phyloP scores from a whole-genome alignment of 2,329 filamentous ascomycete genomes.

The Penicillium olsonii region DNA sequence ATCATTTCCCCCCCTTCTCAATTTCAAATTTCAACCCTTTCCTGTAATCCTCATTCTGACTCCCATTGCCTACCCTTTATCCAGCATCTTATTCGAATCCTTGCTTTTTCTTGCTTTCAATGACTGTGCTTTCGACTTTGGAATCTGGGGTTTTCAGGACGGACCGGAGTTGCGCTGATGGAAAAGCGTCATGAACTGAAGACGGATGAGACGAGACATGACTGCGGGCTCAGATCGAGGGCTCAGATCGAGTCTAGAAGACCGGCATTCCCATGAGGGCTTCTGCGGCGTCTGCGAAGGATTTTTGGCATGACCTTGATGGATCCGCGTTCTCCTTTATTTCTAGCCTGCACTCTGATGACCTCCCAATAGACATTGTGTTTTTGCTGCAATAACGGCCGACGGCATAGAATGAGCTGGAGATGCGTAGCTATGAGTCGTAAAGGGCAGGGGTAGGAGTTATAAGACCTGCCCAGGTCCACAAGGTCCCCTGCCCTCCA shows the following conservation, averaged over 20 bases:
- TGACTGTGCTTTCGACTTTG: constrained; percentile 12
- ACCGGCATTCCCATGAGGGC: background rate
- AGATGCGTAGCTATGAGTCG: background rate
- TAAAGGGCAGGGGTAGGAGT: background rate
- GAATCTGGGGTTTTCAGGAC: constrained; percentile 1
- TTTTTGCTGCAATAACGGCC: constrained; percentile 21
- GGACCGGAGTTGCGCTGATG: constrained; percentile 17
- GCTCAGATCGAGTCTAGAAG: constrained; percentile 4
- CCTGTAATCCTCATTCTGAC: constrained; percentile 17
- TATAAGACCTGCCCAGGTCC: background rate
- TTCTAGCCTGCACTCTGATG: constrained; percentile 27
- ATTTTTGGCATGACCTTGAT: constrained; percentile 14
- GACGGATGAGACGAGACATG: constrained; percentile 11
- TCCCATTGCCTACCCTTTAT: background rate
- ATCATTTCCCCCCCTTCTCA: constrained; percentile 20
- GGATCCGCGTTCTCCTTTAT: constrained; percentile 15
- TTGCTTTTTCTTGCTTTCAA: constrained; percentile 9
- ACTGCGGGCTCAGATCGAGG: constrained; percentile 16
- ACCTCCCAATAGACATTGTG: constrained; percentile 27
- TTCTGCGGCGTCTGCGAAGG: constrained; percentile 8
- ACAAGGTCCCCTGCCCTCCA: constrained; percentile 4
- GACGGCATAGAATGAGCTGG: constrained; percentile 4
- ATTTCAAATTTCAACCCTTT: constrained; percentile 11
- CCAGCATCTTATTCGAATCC: constrained; percentile 4
- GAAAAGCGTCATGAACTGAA: constrained; percentile 18